phyloP scores from a whole-genome alignment of 345 rosid species.

The Populus alba region DNA sequence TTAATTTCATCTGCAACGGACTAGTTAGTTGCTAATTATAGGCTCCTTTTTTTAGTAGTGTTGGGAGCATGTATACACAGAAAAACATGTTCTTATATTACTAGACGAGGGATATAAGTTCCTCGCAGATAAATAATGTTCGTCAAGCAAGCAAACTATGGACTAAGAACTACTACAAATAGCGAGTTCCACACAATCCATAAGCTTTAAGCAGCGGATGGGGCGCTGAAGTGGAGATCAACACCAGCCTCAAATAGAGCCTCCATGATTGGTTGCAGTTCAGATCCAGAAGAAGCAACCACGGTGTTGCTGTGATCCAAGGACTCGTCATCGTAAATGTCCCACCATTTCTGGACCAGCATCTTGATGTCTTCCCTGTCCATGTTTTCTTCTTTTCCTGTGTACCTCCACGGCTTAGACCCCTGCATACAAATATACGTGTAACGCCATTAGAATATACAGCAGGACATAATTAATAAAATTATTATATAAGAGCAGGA shows the following conservation, averaged over 20 bases:
- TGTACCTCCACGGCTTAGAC: slow-evolving; percentile 91
- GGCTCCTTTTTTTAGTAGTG: no score
- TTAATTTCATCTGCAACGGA: no score
- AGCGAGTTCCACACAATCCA: not conserved
- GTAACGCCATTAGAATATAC: no score
- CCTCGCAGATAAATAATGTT: no score
- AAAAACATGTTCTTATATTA: no score
- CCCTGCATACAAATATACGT: slow-evolving; percentile 35
- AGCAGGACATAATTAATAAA: not conserved
- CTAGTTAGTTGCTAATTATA: no score
- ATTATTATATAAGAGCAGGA: not conserved
- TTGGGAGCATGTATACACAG: no score
- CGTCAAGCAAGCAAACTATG: no score
- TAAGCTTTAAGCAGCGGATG: slow-evolving; percentile 61
- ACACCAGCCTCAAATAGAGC: slow-evolving; percentile 58
- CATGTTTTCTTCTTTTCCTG: slow-evolving; percentile 78
- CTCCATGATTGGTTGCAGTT: slow-evolving; percentile 28
- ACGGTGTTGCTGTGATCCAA: slow-evolving; percentile 40
- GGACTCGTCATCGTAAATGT: slow-evolving; percentile 60
- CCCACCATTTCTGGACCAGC: slow-evolving; percentile 81
- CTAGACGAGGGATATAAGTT: no score
- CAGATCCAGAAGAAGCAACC: not conserved
- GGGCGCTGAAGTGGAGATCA: slow-evolving; percentile 51
- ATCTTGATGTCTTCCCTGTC: slow-evolving; percentile 82
- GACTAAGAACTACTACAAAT: no score